These are phyloP conservation scores for Brassica cretica DNA, from an alignment of 345 rosid species.

Conservation along the genomic window DNA sequence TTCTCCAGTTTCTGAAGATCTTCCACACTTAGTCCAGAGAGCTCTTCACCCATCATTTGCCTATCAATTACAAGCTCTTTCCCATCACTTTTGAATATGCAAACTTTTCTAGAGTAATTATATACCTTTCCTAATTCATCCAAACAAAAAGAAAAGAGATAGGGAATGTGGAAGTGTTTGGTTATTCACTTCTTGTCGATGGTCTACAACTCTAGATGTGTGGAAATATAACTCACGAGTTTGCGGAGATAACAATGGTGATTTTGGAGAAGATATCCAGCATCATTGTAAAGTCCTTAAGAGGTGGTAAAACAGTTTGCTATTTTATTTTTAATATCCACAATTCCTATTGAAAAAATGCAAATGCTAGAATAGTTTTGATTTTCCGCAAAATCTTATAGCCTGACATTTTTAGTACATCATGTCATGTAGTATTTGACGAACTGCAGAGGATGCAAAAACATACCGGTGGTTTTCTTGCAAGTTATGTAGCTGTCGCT, in stretches of 20 bases:
- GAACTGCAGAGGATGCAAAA: neutral
- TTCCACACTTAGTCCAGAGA: conserved; percentile 60
- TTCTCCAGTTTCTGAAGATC: conserved; percentile 70
- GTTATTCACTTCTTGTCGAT: conserved; percentile 1
- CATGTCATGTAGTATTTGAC: conserved; percentile 3
- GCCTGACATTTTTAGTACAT: conserved; percentile 15
- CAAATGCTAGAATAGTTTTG: conserved; percentile 4
- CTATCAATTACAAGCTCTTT: conserved; percentile 41
- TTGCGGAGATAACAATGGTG: conserved; percentile 12
- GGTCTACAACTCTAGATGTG: neutral
- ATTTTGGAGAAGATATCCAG: conserved; percentile 21
- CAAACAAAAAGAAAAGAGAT: neutral
- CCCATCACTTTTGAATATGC: conserved; percentile 17
- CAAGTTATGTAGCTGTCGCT: conserved; percentile 68
- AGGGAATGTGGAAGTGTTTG: conserved; percentile 18
- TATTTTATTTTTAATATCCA: neutral
- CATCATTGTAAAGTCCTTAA: conserved; percentile 21
- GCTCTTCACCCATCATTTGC: conserved; percentile 81
- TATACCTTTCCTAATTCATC: neutral
- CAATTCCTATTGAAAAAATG: neutral
- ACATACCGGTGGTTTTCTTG: conserved; percentile 79
- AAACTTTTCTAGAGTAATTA: conserved; percentile 6
- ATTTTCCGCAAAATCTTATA: neutral
- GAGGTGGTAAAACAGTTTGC: conserved; percentile 6
- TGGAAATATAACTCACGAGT: neutral